Evolutionary conservation across 2,329 filamentous ascomycete species (phyloP).

Genomic region (Alternaria gansuensis): DNA sequence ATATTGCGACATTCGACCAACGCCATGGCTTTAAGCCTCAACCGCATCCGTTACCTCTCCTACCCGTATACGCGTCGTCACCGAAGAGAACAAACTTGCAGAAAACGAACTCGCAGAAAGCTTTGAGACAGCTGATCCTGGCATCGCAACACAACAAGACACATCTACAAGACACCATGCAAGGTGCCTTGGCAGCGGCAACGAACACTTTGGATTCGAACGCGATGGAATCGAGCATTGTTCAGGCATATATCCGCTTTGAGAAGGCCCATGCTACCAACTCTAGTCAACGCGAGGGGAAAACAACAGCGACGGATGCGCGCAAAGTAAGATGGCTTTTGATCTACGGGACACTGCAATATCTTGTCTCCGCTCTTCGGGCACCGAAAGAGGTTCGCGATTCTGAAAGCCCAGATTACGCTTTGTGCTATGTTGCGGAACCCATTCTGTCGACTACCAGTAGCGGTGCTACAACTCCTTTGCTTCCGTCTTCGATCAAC

Average conservation of each 20-base stretch:
- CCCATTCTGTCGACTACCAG: constrained; percentile 52
- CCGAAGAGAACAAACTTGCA: constrained; percentile 42
- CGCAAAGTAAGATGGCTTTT: constrained; percentile 82
- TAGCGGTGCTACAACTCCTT: constrained; percentile 27
- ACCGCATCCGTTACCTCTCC: constrained; percentile 71
- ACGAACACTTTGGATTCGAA: constrained; percentile 56
- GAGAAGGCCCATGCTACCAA: constrained; percentile 68
- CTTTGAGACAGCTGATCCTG: constrained; percentile 49
- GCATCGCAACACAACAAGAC: constrained; percentile 54
- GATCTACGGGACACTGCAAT: constrained; percentile 77
- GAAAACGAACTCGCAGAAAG: constrained; percentile 45
- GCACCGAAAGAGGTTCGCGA: constrained; percentile 70
- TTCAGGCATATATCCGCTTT: constrained; percentile 74
- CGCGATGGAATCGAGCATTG: constrained; percentile 60
- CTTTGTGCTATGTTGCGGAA: constrained; percentile 60
- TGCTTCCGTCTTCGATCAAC: constrained; percentile 20
- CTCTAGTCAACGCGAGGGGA: constrained; percentile 63
- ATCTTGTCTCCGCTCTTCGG: constrained; percentile 70
- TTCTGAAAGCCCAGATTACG: constrained; percentile 65
- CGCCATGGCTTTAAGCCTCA: constrained; percentile 68
- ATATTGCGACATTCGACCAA: constrained; percentile 71
- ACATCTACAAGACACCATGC: constrained; percentile 61
- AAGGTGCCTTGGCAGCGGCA: constrained; percentile 62
- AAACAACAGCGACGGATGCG: constrained; percentile 69
- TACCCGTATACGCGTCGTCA: constrained; percentile 61